Conservation (phyloP, 225 moss, liverwort and hornwort species). For the Thuidium tamariscinum region DNA sequence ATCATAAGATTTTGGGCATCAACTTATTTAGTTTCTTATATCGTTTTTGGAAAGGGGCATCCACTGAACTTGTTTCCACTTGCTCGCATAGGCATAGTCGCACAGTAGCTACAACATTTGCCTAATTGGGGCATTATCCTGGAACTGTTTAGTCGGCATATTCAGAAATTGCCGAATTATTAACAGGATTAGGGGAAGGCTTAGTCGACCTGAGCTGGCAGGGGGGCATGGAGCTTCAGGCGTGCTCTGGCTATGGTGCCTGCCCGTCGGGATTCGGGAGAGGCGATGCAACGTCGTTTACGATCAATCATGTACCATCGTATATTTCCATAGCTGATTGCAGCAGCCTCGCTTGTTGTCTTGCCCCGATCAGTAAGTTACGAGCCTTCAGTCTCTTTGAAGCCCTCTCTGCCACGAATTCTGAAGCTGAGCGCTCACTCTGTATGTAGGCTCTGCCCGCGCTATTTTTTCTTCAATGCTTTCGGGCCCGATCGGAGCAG, state of each 20-base stretch:
- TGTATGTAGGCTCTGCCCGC: not conserved
- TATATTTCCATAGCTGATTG: not conserved
- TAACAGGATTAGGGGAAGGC: not conserved
- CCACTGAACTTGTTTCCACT: not conserved
- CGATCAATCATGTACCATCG: not conserved
- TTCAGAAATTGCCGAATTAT: not conserved
- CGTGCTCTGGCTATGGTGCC: not conserved
- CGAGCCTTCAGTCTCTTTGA: not conserved
- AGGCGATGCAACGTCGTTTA: not conserved
- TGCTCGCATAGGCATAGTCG: not conserved
- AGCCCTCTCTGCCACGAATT: not conserved
- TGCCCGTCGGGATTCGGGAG: not conserved
- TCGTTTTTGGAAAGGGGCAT: not conserved
- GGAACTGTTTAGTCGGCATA: not conserved
- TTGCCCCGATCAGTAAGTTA: not conserved
- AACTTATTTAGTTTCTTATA: not conserved
- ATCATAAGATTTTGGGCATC: not conserved
- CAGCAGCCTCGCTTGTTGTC: not conserved
- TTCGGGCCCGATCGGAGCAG: not conserved
- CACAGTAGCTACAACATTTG: not conserved
- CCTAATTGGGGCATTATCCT: not conserved
- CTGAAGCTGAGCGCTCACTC: not conserved
- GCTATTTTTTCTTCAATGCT: not conserved
- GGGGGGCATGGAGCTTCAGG: not conserved
- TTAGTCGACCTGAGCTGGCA: constrained; percentile 5